These are phyloP conservation scores for Allomyces macrogynus DNA, from an alignment of 192 early-diverging fungal species.

Conservation along the genomic window DNA sequence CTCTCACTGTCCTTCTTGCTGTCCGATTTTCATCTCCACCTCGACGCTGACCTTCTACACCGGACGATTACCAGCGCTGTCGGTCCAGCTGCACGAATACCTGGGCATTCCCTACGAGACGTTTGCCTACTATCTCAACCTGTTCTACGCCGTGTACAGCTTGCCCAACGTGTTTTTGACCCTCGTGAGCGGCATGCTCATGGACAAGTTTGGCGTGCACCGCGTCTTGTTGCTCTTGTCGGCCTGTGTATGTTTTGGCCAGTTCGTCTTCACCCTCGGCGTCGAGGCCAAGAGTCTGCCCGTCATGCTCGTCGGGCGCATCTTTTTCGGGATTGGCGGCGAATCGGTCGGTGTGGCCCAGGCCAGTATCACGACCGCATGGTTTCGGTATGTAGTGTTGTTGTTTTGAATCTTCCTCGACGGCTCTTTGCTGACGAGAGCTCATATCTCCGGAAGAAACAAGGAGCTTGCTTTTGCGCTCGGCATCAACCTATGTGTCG, in stretches of 20 bases:
- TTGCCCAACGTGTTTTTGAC: slow-evolving; percentile 19
- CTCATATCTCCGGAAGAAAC: slow-evolving; percentile 5
- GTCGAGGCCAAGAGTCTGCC: slow-evolving; percentile 18
- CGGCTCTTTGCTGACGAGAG: too few relatives aligned
- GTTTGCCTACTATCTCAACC: slow-evolving; percentile 21
- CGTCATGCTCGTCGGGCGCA: slow-evolving; percentile 29
- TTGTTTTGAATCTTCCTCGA: background rate
- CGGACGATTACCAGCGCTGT: slow-evolving; percentile 15
- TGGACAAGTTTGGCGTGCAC: slow-evolving; percentile 27
- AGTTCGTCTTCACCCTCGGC: slow-evolving; percentile 37
- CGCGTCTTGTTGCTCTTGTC: slow-evolving; percentile 29
- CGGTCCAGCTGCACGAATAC: slow-evolving; percentile 16
- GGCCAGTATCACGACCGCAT: too few relatives aligned
- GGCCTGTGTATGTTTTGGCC: slow-evolving; percentile 25
- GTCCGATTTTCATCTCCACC: too few relatives aligned
- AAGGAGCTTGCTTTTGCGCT: slow-evolving; percentile 38
- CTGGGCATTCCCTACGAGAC: slow-evolving; percentile 12
- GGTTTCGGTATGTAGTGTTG: too few relatives aligned
- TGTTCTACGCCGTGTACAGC: slow-evolving; percentile 17
- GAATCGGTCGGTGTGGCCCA: slow-evolving; percentile 40
- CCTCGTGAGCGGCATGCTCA: slow-evolving; percentile 19
- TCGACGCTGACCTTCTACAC: too few relatives aligned
- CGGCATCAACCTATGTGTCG: slow-evolving; percentile 25
- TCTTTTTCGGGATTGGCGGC: slow-evolving; percentile 43
- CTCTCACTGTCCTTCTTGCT: too few relatives aligned